phyloP scores from a whole-genome alignment of 768 basidiomycete genomes.

The Dioszegia hungarica region DNA sequence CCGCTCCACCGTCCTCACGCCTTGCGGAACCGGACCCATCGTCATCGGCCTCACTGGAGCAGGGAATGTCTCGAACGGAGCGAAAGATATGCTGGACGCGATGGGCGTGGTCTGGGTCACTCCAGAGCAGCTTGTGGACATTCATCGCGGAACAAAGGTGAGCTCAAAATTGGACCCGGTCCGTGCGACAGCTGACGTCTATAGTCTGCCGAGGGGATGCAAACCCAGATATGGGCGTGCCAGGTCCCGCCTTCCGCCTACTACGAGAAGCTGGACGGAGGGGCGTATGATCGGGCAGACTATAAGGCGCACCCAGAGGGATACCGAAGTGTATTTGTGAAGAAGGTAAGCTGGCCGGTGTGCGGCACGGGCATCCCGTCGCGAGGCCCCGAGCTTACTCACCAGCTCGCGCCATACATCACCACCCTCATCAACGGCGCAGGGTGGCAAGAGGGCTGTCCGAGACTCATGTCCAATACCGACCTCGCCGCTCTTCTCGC shows the following conservation, averaged over 20 bases:
- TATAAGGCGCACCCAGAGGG: slow-evolving; percentile 69
- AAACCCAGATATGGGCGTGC: slow-evolving; percentile 39
- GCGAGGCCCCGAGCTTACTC: not conserved
- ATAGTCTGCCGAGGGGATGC: not conserved
- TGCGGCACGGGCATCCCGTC: not conserved
- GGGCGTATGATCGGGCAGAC: slow-evolving; percentile 58
- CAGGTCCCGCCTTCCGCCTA: slow-evolving; percentile 55
- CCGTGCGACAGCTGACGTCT: not conserved
- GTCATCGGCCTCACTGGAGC: slow-evolving; percentile 75
- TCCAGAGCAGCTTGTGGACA: slow-evolving; percentile 57
- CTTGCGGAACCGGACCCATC: slow-evolving; percentile 65
- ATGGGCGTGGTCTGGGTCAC: slow-evolving; percentile 62
- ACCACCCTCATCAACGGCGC: slow-evolving; percentile 80
- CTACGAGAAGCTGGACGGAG: slow-evolving; percentile 59
- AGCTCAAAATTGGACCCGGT: not conserved
- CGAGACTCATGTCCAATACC: slow-evolving; percentile 68
- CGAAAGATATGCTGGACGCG: slow-evolving; percentile 65
- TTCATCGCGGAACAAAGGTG: slow-evolving; percentile 40
- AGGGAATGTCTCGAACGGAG: slow-evolving; percentile 78
- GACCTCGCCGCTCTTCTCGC: slow-evolving; percentile 53
- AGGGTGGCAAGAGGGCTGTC: slow-evolving; percentile 74
- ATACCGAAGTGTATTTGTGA: slow-evolving; percentile 65
- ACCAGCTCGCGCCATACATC: slow-evolving; percentile 76
- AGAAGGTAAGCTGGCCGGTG: slow-evolving; percentile 54
- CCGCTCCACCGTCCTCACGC: slow-evolving; percentile 50